phyloP scores from a whole-genome alignment of 2,329 filamentous ascomycete genomes.

The Acarospora socialis region DNA sequence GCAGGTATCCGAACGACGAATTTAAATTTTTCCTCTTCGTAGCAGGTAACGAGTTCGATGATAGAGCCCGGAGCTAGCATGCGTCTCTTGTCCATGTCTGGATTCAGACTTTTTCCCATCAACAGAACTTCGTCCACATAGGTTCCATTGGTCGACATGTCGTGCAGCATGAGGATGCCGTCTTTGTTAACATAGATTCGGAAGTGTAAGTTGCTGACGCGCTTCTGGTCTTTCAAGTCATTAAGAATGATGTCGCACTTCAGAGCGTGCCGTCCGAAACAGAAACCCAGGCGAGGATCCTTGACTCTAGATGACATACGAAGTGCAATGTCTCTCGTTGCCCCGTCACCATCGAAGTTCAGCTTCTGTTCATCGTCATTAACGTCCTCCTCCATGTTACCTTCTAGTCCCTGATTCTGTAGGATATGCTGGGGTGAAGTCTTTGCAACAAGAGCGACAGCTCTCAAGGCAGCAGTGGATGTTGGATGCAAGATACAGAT shows the following conservation, averaged over 20 bases:
- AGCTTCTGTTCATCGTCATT: constrained; percentile 21
- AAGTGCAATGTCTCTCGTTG: constrained; percentile 53
- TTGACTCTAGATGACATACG: constrained; percentile 62
- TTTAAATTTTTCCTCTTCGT: constrained; percentile 47
- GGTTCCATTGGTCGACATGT: constrained; percentile 92
- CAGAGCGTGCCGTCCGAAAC: constrained; percentile 63
- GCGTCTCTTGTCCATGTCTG: constrained; percentile 32
- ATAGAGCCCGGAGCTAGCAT: constrained; percentile 60
- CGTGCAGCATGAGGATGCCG: constrained; percentile 79
- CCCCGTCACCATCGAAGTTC: too few relatives aligned
- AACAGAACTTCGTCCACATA: constrained; percentile 64
- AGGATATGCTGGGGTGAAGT: constrained; percentile 46
- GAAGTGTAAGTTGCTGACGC: constrained; percentile 91
- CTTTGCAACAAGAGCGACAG: constrained; percentile 46
- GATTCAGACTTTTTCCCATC: constrained; percentile 32
- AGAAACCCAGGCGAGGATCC: constrained; percentile 57
- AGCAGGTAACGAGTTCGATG: constrained; percentile 50
- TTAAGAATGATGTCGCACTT: constrained; percentile 61
- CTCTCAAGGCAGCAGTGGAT: constrained; percentile 55
- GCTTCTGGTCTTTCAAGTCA: constrained; percentile 52
- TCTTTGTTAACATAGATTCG: constrained; percentile 81
- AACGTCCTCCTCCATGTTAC: constrained; percentile 29
- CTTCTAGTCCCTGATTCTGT: constrained; percentile 28
- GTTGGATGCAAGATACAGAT: constrained; percentile 76
- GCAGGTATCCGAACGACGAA: constrained; percentile 80